A percentile compares a stretch with the other conserved stretches of the same genome.
Conservation (phyloP, 1,284 basidiomycete species). For the Cystobasidiaceae sp. region DNA sequence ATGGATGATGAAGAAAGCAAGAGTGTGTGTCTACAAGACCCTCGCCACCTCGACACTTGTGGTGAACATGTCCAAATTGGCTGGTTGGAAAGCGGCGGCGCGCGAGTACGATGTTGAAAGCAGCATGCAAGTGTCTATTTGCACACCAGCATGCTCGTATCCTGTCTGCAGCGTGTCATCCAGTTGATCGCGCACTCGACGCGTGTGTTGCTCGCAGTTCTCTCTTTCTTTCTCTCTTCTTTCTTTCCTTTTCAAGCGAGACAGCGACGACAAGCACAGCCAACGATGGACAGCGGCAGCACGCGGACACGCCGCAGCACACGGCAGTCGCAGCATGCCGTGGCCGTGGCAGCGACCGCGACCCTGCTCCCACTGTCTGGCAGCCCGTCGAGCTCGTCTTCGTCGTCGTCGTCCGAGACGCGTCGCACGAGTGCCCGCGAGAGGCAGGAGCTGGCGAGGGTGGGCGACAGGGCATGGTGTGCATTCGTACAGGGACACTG, state of each 20-base stretch:
- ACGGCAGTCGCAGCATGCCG: no score
- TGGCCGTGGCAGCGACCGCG: not conserved
- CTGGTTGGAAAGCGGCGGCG: no score
- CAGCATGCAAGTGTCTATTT: no score
- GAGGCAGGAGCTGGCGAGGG: conserved; percentile 6
- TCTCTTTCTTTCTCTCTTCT: not conserved
- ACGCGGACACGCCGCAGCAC: not conserved
- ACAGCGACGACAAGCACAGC: not conserved
- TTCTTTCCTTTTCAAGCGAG: not conserved
- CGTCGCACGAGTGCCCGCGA: not conserved
- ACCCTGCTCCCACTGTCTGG: not conserved
- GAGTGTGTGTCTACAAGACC: no score
- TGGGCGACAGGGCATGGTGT: not conserved
- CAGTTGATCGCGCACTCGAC: no score
- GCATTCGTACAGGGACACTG: no score
- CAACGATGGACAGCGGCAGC: not conserved
- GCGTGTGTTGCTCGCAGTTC: not conserved
- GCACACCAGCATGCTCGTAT: no score
- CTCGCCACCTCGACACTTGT: no score
- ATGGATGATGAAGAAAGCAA: no score
- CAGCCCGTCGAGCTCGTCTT: not conserved
- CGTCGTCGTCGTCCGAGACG: not conserved
- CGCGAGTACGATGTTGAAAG: no score
- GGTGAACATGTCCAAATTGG: no score
- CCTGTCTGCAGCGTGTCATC: no score